phyloP scores from a whole-genome alignment of 805 yeast species.

The Monosporozyma yasuniensis region DNA sequence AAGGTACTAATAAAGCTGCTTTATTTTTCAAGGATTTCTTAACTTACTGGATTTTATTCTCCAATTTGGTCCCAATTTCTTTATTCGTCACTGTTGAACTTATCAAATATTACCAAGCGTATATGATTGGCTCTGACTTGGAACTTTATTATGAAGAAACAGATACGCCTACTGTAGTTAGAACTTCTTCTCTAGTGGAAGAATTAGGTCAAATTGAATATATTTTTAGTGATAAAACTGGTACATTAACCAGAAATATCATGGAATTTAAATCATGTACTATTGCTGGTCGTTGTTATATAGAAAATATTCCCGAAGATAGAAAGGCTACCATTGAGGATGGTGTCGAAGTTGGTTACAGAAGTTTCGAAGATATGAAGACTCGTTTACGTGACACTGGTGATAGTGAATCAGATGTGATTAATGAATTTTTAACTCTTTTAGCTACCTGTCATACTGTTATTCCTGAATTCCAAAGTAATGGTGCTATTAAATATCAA shows the following conservation, averaged over 20 bases:
- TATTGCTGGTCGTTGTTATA: slow-evolving; percentile 85
- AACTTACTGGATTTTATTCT: slow-evolving; percentile 93
- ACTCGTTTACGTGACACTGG: slow-evolving; percentile 37
- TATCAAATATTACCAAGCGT: slow-evolving; percentile 92
- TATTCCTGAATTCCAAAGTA: slow-evolving; percentile 72
- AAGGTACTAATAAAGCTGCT: slow-evolving; percentile 55
- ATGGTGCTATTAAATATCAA: slow-evolving; percentile 75
- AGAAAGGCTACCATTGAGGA: slow-evolving; percentile 61
- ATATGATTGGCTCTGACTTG: slow-evolving; percentile 84
- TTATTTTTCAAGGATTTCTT: slow-evolving; percentile 79
- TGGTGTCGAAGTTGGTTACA: slow-evolving; percentile 74
- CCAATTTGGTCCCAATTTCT: slow-evolving; percentile 96
- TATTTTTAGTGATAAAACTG: slow-evolving; percentile 94
- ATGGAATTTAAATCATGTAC: slow-evolving; percentile 95
- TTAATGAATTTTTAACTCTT: slow-evolving; percentile 72
- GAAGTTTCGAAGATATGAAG: slow-evolving; percentile 57
- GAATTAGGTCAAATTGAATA: slow-evolving; percentile 96
- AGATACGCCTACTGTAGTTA: slow-evolving; percentile 90
- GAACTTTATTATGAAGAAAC: slow-evolving; percentile 83
- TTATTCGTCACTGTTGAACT: slow-evolving; percentile 93
- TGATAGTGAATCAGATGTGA: slow-evolving; percentile 37
- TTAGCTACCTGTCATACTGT: slow-evolving; percentile 95
- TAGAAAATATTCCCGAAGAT: slow-evolving; percentile 86
- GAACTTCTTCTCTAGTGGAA: slow-evolving; percentile 93
- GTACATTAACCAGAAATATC: slow-evolving; percentile 88